These are phyloP conservation scores for Phylloporus arenicola DNA, from an alignment of 768 basidiomycete species.

Conservation along the genomic window DNA sequence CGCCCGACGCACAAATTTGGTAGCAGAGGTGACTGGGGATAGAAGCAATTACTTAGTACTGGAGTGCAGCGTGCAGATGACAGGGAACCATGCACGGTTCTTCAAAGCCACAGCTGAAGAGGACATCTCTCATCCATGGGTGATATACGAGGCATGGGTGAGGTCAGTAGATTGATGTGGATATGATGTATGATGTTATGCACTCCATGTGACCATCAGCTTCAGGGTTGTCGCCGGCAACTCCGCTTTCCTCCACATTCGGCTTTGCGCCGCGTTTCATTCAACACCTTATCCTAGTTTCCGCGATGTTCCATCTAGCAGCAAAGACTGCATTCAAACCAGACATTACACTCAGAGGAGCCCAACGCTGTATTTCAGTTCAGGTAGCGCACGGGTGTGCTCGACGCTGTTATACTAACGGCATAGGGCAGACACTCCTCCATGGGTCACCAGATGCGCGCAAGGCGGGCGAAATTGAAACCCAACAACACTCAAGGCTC, in stretches of 20 bases:
- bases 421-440: constrained; percentile 59
- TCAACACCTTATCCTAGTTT: neutral
- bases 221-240: neutral
- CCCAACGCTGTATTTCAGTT: constrained; percentile 54
- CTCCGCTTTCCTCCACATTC: constrained; percentile 15
- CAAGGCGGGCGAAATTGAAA: constrained; percentile 69
- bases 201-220: neutral
- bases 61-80: constrained; percentile 26
- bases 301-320: constrained; percentile 21
- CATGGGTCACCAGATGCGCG: constrained; percentile 94
- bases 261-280: constrained; percentile 5
- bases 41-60: constrained; percentile 7
- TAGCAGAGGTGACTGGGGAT: neutral
- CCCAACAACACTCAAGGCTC: constrained; percentile 78
- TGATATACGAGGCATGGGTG: constrained; percentile 39
- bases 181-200: constrained; percentile 2
- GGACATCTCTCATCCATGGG: constrained; percentile 31
- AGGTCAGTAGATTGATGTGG: constrained; percentile 10
- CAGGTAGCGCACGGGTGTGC: constrained; percentile 40
- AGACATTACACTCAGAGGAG: constrained; percentile 15
- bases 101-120: constrained; percentile 27
- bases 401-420: constrained; percentile 26
- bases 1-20: constrained; percentile 4
- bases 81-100: constrained; percentile 17
- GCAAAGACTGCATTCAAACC: constrained; percentile 12